Evolutionary conservation across 2,329 filamentous ascomycete species (phyloP).

Genomic region (Claviceps purpurea): DNA sequence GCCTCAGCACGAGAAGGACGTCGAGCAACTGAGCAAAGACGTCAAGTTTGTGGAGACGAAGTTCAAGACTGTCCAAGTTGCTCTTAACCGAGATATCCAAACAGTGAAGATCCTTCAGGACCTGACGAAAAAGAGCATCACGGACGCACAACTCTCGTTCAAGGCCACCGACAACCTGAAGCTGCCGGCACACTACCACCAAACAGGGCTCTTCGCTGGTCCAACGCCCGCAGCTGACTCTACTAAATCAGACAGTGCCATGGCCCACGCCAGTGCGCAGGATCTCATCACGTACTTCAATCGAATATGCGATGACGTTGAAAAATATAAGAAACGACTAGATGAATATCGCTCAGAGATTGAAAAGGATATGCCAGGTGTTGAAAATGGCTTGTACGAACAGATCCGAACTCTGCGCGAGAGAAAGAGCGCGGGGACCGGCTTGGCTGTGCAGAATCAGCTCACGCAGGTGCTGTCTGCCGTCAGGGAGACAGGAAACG

Average conservation of each 20-base stretch:
- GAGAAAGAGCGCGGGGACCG: constrained; percentile 13
- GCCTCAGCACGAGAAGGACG: constrained; percentile 38
- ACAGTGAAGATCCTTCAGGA: constrained; percentile 52
- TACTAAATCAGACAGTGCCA: constrained; percentile 19
- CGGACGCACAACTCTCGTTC: constrained; percentile 59
- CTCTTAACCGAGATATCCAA: constrained; percentile 42
- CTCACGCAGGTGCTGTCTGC: constrained; percentile 24
- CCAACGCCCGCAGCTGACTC: constrained; percentile 16
- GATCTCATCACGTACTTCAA: constrained; percentile 33
- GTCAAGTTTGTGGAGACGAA: constrained; percentile 36
- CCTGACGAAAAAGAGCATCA: constrained; percentile 46
- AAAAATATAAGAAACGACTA: constrained; percentile 29
- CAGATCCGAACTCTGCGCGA: constrained; percentile 25
- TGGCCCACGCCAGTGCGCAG: constrained; percentile 24
- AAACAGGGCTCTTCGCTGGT: constrained; percentile 29
- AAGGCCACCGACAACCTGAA: constrained; percentile 62
- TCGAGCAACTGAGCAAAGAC: constrained; percentile 32
- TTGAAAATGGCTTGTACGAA: constrained; percentile 33
- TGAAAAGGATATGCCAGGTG: constrained; percentile 33
- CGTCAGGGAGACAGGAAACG: constrained; percentile 25
- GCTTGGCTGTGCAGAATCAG: constrained; percentile 22
- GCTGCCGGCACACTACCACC: constrained; percentile 46
- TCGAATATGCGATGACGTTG: constrained; percentile 28
- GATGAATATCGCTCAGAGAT: constrained; percentile 32
- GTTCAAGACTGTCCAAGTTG: constrained; percentile 30